These are phyloP conservation scores for Paraurostyla sp. DNA, from an alignment of 73 alveolate species.

Conservation along the genomic window DNA sequence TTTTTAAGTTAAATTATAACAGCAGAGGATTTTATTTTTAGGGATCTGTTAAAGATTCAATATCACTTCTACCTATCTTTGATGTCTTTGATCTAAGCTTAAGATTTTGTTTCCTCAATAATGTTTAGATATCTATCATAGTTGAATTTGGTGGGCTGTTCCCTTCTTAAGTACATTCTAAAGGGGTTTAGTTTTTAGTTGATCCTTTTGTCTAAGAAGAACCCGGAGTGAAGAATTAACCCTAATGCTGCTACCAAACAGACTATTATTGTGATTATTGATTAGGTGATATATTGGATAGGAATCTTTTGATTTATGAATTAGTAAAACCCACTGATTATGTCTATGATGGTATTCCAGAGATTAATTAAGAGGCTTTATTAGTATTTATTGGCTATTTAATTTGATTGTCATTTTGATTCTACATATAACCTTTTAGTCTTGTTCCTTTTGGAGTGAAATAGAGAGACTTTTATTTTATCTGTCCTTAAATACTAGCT, in stretches of 20 bases:
- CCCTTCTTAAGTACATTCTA: not conserved
- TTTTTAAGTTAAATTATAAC: not conserved
- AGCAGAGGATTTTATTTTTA: too few species aligned
- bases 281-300: not conserved
- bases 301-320: not conserved
- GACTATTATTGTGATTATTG: too few species aligned
- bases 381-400: not conserved
- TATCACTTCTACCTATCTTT: constrained; percentile 1
- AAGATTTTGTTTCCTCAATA: not conserved
- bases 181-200: not conserved
- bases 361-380: not conserved
- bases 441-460: not conserved
- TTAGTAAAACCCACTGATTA: too few species aligned
- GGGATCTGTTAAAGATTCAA: not conserved
- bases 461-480: not conserved
- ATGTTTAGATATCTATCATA: not conserved
- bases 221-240: not conserved
- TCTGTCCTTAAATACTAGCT: not conserved
- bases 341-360: not conserved
- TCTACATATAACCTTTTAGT: not conserved
- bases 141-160: not conserved
- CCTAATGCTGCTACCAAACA: not conserved
- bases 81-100: constrained; percentile 20
- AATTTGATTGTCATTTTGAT: not conserved
- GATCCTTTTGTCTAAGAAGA: not conserved